Conservation (phyloP, 2,329 filamentous ascomycete species). For the Penicillium thymicola region DNA sequence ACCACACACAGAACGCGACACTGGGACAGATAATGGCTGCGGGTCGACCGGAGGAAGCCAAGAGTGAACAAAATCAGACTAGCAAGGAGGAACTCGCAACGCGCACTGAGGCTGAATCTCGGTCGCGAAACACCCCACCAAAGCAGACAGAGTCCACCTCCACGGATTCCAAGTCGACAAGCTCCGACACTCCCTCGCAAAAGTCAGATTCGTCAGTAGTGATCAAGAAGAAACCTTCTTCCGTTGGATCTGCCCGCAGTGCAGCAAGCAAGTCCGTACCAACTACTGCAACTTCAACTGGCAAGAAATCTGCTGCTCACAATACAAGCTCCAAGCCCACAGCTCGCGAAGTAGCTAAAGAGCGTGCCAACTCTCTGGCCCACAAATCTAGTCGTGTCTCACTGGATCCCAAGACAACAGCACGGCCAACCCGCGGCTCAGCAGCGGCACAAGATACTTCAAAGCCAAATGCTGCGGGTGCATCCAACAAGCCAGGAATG, state of each 20-base stretch:
- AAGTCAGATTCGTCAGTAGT: constrained; percentile 24
- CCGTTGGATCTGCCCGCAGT: constrained; percentile 27
- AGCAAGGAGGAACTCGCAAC: constrained; percentile 13
- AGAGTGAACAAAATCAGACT: constrained; percentile 2
- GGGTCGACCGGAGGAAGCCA: constrained; percentile 2
- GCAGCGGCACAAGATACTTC: constrained; percentile 29
- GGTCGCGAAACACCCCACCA: constrained; percentile 14
- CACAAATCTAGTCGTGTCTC: constrained; percentile 35
- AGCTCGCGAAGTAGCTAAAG: constrained; percentile 31
- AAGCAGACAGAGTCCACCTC: constrained; percentile 17
- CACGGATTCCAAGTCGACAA: constrained; percentile 1
- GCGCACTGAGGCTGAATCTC: constrained; percentile 1
- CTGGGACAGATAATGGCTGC: constrained; percentile 16
- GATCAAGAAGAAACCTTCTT: constrained; percentile 33
- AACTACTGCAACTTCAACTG: constrained; percentile 7
- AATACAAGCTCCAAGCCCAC: constrained; percentile 23
- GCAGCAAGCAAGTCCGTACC: constrained; percentile 18
- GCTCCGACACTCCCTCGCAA: constrained; percentile 9
- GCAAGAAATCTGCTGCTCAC: constrained; percentile 21
- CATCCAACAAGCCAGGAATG: constrained; percentile 30
- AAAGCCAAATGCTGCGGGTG: constrained; percentile 24
- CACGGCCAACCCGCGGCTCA: constrained; percentile 28
- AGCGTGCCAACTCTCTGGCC: constrained; percentile 24
- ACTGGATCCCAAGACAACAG: constrained; percentile 30
- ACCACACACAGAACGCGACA: constrained; percentile 16